Base-by-base conservation (phyloP, 352 stramenopile genomes). In the Pythium oligandrum region DNA sequence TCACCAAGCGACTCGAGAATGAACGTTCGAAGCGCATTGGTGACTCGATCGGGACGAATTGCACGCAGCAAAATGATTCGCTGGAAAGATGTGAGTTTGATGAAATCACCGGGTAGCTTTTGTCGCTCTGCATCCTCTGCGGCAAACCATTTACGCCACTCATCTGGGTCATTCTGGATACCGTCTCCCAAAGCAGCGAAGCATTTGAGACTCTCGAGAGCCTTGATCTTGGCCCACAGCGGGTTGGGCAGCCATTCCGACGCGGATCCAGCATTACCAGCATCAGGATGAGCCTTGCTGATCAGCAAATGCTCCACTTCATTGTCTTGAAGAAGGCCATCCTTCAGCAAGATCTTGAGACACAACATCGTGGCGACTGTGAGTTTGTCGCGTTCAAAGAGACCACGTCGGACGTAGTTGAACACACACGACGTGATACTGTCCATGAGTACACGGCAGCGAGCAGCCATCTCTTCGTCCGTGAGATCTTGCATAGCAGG, bases 61-160 rank as follows among this genome's bases (percentile, higher is more conserved):
- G 90, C 88, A 17, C 92, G 86, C 4, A 98, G 64, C 26, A 98
- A 44, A 49, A 95, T 96, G 70, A 95, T 81, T 44, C 84, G 72
- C 59, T 91, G 75, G 64, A 96, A 96, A 12, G 70, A 48, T 7
- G 76, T 74, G 9, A 96, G 65, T 54, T 95, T 94, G 6, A 76
- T 48, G 46, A 95, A 96, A 59, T 98, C 93, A 3, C 95, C 95
- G 35, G 96, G 96, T 2, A 98, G 75, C 55, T 97, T 97, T 31
- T 93, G 83, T 12, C 85, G 72, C 71, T 99, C 96, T 2, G 92
- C 92, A 52, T 98, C 92, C 68, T 98, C 93, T 0, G 91, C 77
- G 37, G 97, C 92, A 70, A 98, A 99, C 93, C 93, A 99, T 62
- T 90, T 88, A 33, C 82, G 64, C 96, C 96, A 99, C 37, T 98